Percentiles rank a stretch among this genome's conserved stretches.
These are phyloP conservation scores for Aegilops speltoides DNA, from an alignment of 176 grass and related monocot genomes.

Conservation along the genomic window DNA sequence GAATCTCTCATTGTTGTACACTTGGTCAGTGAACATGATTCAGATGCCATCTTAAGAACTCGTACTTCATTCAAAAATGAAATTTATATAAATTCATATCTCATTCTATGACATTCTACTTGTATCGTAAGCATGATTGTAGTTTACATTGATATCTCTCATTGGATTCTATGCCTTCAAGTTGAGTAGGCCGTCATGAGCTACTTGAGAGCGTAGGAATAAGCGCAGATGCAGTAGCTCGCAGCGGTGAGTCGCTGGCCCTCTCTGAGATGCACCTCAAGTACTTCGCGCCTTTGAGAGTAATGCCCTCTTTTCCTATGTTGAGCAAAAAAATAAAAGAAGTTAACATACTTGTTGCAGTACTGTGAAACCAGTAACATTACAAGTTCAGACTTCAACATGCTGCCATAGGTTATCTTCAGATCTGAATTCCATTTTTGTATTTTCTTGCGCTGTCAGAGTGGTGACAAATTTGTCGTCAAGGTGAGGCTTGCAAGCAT, in stretches of 20 bases:
- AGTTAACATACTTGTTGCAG: neutral
- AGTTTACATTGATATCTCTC: neutral
- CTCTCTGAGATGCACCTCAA: constrained; percentile 87
- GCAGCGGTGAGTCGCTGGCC: constrained; percentile 67
- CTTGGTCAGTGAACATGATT: neutral
- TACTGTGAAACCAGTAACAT: constrained; percentile 1
- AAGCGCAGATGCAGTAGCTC: constrained; percentile 72
- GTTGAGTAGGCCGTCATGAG: constrained; percentile 71
- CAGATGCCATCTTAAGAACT: neutral
- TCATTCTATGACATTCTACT: no score
- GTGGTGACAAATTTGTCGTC: constrained; percentile 72
- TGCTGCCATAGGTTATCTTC: neutral
- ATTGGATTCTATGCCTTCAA: constrained; percentile 7
- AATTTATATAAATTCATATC: neutral
- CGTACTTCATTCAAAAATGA: neutral
- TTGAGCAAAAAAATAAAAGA: neutral
- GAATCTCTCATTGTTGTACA: neutral
- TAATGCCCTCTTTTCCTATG: constrained; percentile 36
- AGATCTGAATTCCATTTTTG: constrained; percentile 5
- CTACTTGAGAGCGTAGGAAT: constrained; percentile 65
- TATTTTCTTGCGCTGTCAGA: constrained; percentile 50
- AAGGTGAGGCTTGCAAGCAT: constrained; percentile 66
- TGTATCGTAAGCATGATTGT: neutral
- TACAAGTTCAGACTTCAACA: neutral
- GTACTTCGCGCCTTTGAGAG: constrained; percentile 78